Conservation (phyloP, 768 basidiomycete genomes). For the Naganishia friedmannii region DNA sequence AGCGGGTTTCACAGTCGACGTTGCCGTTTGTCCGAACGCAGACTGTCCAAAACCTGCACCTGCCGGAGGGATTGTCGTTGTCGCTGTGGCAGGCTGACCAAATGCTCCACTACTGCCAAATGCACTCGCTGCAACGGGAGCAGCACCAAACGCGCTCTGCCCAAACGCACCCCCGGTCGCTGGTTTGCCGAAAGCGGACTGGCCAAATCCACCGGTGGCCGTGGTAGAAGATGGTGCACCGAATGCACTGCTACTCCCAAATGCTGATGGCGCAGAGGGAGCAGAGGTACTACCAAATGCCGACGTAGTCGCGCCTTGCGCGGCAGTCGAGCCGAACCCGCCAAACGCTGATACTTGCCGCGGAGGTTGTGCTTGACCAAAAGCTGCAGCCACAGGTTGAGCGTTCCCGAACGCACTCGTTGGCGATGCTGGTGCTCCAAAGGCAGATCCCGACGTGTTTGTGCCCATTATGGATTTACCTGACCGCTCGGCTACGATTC, state of each 20-base stretch:
- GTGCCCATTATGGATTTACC: background rate
- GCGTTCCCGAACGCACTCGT: constrained; percentile 17
- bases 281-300: constrained; percentile 14
- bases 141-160: constrained; percentile 24
- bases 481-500: background rate
- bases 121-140: constrained; percentile 10
- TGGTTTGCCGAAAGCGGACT: constrained; percentile 21
- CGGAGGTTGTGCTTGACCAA: background rate
- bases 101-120: constrained; percentile 8
- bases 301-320: background rate
- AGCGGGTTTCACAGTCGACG: background rate
- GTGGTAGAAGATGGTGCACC: constrained; percentile 19
- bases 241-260: constrained; percentile 12
- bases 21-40: constrained; percentile 8
- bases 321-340: background rate
- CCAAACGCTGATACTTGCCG: background rate
- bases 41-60: constrained; percentile 9
- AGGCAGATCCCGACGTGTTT: constrained; percentile 16
- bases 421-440: constrained; percentile 13
- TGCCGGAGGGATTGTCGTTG: background rate
- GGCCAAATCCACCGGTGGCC: constrained; percentile 13
- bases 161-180: constrained; percentile 23
- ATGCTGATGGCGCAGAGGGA: constrained; percentile 2
- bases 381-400: background rate
- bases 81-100: background rate